phyloP scores from a whole-genome alignment of 148 eudicot species.

The Linanthus parryae region DNA sequence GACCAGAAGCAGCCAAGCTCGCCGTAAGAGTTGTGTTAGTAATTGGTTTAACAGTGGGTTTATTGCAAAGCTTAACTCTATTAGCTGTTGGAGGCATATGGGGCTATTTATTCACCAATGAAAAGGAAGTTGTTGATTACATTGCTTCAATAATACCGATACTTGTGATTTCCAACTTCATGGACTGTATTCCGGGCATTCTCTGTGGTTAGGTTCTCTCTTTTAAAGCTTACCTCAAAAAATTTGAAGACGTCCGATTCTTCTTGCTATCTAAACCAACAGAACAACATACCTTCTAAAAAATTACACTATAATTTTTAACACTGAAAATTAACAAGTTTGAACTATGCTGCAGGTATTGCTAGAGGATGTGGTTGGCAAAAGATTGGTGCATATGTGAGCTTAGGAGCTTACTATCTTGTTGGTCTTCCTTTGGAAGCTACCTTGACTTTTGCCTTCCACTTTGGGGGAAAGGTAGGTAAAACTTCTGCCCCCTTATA shows the following conservation, averaged over 20 bases:
- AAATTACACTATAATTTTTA: too few species aligned
- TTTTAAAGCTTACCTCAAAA: too few species aligned
- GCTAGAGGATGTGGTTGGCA: conserved; percentile 34
- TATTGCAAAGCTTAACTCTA: conserved; percentile 21
- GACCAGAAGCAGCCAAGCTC: conserved; percentile 40
- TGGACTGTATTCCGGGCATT: too few species aligned
- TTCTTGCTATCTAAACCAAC: too few species aligned
- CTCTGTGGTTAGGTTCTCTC: too few species aligned
- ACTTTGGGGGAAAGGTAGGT: conserved; percentile 7
- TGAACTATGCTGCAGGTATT: conserved; percentile 16
- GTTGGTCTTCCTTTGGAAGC: conserved; percentile 20
- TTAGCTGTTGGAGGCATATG: conserved; percentile 40
- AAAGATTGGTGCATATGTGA: conserved; percentile 20
- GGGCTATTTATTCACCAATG: conserved; percentile 55
- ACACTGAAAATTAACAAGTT: too few species aligned
- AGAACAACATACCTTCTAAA: too few species aligned
- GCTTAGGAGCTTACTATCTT: conserved; percentile 25
- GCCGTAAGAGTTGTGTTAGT: conserved; percentile 36
- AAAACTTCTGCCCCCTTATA: too few species aligned
- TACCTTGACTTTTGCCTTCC: conserved; percentile 10
- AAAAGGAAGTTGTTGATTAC: conserved; percentile 44
- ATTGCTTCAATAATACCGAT: too few species aligned
- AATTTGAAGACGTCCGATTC: too few species aligned
- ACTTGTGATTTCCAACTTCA: too few species aligned
- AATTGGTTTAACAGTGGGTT: conserved; percentile 35